phyloP scores from a whole-genome alignment of 2,329 filamentous ascomycete genomes.

The Xylaria sp. region DNA sequence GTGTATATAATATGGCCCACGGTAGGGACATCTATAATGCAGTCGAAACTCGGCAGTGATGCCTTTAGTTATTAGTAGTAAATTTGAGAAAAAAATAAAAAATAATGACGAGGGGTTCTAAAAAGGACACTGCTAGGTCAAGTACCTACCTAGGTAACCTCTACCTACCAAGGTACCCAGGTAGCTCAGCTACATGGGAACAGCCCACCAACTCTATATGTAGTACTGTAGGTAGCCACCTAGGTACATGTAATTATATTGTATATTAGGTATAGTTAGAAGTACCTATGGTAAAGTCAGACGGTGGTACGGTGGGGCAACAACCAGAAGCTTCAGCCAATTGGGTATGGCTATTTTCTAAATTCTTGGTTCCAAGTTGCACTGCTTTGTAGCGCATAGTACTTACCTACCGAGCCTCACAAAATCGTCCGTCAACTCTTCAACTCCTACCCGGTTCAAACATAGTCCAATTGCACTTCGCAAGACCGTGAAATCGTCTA shows the following conservation, averaged over 20 bases:
- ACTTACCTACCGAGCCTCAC: constrained; percentile 29
- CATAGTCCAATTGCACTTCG: constrained; percentile 27
- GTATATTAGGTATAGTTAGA: background rate
- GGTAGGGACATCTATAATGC: background rate
- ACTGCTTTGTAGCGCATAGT: constrained; percentile 15
- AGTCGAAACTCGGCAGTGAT: constrained; percentile 13
- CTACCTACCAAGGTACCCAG: no score
- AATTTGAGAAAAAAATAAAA: constrained; percentile 1
- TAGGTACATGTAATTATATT: background rate
- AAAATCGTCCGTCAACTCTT: constrained; percentile 30
- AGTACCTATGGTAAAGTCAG: background rate
- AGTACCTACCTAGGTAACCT: no score
- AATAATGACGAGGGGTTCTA: background rate
- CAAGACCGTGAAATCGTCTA: constrained; percentile 23
- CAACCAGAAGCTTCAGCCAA: constrained; percentile 50
- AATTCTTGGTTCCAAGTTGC: constrained; percentile 29
- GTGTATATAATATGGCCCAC: constrained; percentile 3
- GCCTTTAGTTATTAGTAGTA: constrained; percentile 2
- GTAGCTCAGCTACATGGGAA: no score
- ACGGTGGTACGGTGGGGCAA: constrained; percentile 25
- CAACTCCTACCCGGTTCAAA: constrained; percentile 8
- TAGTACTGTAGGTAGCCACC: background rate
- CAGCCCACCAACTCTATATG: constrained; percentile 7
- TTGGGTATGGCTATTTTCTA: constrained; percentile 45
- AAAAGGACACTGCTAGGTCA: constrained; percentile 11